phyloP scores from a whole-genome alignment of 2,329 filamentous ascomycete genomes.

The Cryphonectria parasitica region DNA sequence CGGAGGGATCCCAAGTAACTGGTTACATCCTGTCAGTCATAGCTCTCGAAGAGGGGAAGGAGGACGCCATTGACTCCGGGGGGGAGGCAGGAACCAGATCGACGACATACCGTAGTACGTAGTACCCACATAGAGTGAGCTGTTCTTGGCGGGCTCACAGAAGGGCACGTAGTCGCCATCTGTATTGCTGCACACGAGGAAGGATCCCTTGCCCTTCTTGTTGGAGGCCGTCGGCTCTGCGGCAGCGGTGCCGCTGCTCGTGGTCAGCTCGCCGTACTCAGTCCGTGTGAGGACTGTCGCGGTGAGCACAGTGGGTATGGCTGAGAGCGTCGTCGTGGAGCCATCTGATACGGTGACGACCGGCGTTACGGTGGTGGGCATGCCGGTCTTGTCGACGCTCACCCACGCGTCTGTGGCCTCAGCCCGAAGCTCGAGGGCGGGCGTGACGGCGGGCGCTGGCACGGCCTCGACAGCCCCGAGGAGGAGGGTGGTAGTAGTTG shows the following conservation, averaged over 20 bases:
- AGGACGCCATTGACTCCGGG: background rate
- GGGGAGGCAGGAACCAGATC: background rate
- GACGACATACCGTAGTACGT: constrained; percentile 55
- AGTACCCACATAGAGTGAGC: constrained; percentile 47
- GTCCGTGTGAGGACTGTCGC: constrained; percentile 43
- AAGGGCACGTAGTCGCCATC: constrained; percentile 54
- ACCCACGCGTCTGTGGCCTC: constrained; percentile 53
- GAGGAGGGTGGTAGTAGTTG: constrained; percentile 7
- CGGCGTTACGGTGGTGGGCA: constrained; percentile 55
- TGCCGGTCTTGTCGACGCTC: constrained; percentile 51
- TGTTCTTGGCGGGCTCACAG: constrained; percentile 51
- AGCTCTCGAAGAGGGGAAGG: background rate
- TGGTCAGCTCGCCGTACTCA: constrained; percentile 36
- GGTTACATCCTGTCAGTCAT: constrained; percentile 3
- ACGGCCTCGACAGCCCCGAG: constrained; percentile 17
- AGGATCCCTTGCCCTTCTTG: constrained; percentile 51
- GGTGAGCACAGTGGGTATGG: constrained; percentile 46
- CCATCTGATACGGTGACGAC: constrained; percentile 48
- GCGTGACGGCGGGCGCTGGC: constrained; percentile 16
- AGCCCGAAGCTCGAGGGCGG: constrained; percentile 17
- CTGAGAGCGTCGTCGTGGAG: constrained; percentile 45
- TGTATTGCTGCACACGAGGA: constrained; percentile 53
- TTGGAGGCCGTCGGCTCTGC: constrained; percentile 50
- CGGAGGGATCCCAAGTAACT: constrained; percentile 63
- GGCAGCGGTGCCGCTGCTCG: constrained; percentile 46